Percentiles rank a stretch among this genome's conserved stretches.
Evolutionary conservation across 169 alveolate genomes (phyloP).

Genomic region (Plasmodium falciparum): DNA sequence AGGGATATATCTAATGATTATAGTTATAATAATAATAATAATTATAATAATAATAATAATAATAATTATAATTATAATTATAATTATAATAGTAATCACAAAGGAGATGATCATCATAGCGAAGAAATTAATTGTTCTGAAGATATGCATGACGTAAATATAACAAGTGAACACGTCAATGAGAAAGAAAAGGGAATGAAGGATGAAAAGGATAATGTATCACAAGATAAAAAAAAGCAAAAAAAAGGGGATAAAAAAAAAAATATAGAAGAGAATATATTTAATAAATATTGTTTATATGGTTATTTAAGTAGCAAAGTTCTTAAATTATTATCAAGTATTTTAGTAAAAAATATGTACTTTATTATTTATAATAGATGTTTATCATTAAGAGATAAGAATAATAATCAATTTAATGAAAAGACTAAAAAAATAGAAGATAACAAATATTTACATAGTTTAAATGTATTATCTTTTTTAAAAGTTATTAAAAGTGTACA

Average conservation of each 20-base stretch:
- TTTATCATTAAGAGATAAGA: constrained; percentile 12
- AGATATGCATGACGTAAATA: neutral
- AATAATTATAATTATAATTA: neutral
- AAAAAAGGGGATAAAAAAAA: constrained; percentile 13
- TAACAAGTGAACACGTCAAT: neutral
- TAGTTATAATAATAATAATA: neutral
- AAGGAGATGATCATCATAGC: neutral
- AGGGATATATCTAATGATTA: neutral
- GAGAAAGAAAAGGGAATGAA: neutral
- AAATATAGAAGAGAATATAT: constrained; percentile 7
- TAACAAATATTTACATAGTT: constrained; percentile 40
- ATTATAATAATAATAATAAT: neutral
- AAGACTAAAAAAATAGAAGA: neutral
- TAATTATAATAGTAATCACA: neutral
- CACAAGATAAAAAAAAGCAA: neutral
- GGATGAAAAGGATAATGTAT: neutral
- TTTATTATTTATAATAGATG: constrained; percentile 42
- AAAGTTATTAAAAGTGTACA: constrained; percentile 52
- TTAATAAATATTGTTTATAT: constrained; percentile 28
- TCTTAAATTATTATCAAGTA: constrained; percentile 56
- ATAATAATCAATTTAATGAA: neutral
- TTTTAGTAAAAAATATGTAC: constrained; percentile 52
- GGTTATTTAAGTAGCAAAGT: constrained; percentile 41
- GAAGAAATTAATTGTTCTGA: neutral
- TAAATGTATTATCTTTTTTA: constrained; percentile 55